These are phyloP conservation scores for Pholiota conissans DNA, from an alignment of 768 basidiomycete genomes.

Conservation along the genomic window DNA sequence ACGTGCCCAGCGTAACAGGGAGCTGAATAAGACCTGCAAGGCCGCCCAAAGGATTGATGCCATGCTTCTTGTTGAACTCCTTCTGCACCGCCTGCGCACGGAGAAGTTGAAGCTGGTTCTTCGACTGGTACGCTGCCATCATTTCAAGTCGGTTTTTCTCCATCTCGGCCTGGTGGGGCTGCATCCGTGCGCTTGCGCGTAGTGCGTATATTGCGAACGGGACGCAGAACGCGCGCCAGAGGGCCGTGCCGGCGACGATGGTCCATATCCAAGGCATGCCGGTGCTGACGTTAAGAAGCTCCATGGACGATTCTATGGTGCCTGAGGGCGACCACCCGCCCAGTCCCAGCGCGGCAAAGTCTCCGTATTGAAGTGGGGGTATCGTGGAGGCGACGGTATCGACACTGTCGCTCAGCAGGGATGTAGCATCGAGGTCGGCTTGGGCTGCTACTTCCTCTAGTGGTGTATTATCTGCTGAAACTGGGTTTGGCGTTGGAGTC, in stretches of 20 bases:
- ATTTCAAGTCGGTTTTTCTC: slow-evolving; percentile 47
- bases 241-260: slow-evolving; percentile 62
- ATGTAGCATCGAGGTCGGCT: neutral
- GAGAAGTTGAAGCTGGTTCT: slow-evolving; percentile 50
- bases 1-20: slow-evolving; percentile 76
- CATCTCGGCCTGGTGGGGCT: slow-evolving; percentile 57
- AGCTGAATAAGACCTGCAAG: slow-evolving; percentile 67
- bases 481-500: neutral
- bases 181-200: slow-evolving; percentile 59
- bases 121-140: slow-evolving; percentile 26
- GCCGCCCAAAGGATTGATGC: slow-evolving; percentile 54
- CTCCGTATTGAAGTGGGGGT: slow-evolving; percentile 63
- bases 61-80: slow-evolving; percentile 61
- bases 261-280: slow-evolving; percentile 86
- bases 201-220: slow-evolving; percentile 60
- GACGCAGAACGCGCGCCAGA: slow-evolving; percentile 61
- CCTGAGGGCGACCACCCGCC: slow-evolving; percentile 64
- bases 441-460: neutral
- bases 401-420: slow-evolving; percentile 21
- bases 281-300: slow-evolving; percentile 65
- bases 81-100: slow-evolving; percentile 52
- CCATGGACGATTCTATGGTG: slow-evolving; percentile 59
- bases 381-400: slow-evolving; percentile 30
- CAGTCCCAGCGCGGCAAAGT: slow-evolving; percentile 68
- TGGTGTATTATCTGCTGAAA: neutral